These are phyloP conservation scores for Carex scoparia DNA, from an alignment of 176 grass and related monocot species.

Conservation along the genomic window DNA sequence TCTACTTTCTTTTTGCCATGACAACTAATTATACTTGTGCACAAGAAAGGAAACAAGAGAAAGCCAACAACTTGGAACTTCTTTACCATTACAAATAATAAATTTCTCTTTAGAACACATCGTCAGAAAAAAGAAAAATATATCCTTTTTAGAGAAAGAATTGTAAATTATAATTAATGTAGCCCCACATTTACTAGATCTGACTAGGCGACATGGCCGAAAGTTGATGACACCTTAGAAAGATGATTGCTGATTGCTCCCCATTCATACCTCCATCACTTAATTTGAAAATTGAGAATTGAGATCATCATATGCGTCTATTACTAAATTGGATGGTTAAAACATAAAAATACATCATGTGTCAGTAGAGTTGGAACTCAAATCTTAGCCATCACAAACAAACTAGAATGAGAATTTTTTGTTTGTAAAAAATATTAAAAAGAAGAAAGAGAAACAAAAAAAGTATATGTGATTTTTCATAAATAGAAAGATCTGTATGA, in stretches of 20 bases:
- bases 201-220: constrained; percentile 23
- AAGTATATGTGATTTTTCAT: too few species aligned
- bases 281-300: neutral
- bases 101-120: neutral
- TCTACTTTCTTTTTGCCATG: neutral
- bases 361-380: too few species aligned
- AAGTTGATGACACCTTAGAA: constrained; percentile 19
- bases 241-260: constrained; percentile 2
- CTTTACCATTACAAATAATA: neutral
- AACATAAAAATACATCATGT: too few species aligned
- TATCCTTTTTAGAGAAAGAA: neutral
- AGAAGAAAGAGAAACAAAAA: too few species aligned
- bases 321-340: too few species aligned
- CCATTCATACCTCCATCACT: neutral
- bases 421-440: too few species aligned
- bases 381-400: too few species aligned
- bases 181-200: constrained; percentile 10
- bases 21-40: neutral
- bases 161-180: neutral
- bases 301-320: neutral
- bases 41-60: constrained; percentile 13
- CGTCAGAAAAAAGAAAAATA: neutral
- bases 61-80: neutral
- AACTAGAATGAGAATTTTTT: too few species aligned
- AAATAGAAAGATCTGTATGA: too few species aligned